Evolutionary conservation across 129 eudicot genomes (phyloP), one percentile per base, ranked within the genome.

Genomic region (Lactuca sativa): DNA sequence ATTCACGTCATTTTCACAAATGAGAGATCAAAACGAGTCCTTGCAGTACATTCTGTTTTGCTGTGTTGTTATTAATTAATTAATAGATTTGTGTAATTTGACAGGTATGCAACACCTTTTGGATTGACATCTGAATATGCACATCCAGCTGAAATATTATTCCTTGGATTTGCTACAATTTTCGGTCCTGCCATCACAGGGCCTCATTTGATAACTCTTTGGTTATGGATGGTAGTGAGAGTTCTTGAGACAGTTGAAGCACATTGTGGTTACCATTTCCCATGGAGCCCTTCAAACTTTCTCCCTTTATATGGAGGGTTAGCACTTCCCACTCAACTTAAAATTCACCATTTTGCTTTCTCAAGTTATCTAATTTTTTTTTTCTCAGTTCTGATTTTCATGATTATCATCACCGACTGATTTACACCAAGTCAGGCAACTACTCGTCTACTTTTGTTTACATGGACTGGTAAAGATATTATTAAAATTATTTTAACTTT

Each of bases 61-160:
- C 12, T 49, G 17, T 63, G 47, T 67, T 58, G 6, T 49, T 74
- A 59, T 25, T 25, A 25, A 59, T 25, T 25, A 25, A 59, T 43
- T 53, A 7, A 78, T 59, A 18, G 34, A 33, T 18, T 32, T 72
- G n/a, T 74, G 4, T 73, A 4, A 25, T 15, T 11, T 15, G 30
- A 74, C 79, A 93, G 99, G 84, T 93, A 87, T 66, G 99, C 99
- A 14, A 93, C 99, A 61, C 99, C 99, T 13, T 93, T 93, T 82
- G 99, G 97, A 37, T 82, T 93, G 87, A 93, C 97, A 44, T 93
- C 99, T 67, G 99, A 90, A 83, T 93, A 93, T 84, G 99, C 99
- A 71, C 99, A 93, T 57, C 99, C 99, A 7, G 99, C 95, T 83
- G 99, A 93, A 79, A 93, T 93, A 59, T 72, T 93, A 64, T 93